These are phyloP conservation scores for Epichloe aotearoae DNA, from an alignment of 2,329 filamentous ascomycete genomes.

Conservation along the genomic window DNA sequence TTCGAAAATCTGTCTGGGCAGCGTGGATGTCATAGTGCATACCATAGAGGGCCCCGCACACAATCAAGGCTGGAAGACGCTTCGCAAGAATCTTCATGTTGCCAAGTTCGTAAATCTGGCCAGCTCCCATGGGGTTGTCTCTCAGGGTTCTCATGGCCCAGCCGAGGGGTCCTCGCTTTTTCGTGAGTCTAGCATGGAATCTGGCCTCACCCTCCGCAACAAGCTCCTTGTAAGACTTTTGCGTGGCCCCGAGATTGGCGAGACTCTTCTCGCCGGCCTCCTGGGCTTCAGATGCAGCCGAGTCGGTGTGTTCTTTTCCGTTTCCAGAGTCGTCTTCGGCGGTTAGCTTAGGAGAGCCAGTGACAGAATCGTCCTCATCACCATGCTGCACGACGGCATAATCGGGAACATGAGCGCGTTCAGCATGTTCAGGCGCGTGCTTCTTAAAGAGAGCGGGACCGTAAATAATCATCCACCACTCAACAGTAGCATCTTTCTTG, in stretches of 20 bases:
- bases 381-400: too few species aligned
- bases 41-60: slow-evolving; percentile 55
- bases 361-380: too few species aligned
- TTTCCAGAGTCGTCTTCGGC: too few species aligned
- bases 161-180: slow-evolving; percentile 49
- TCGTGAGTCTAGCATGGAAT: slow-evolving; percentile 49
- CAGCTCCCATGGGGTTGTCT: slow-evolving; percentile 61
- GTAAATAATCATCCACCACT: too few species aligned
- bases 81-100: slow-evolving; percentile 53
- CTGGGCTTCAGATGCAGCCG: slow-evolving; percentile 2
- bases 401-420: too few species aligned
- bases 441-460: too few species aligned
- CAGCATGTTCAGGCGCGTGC: too few species aligned
- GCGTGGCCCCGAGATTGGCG: slow-evolving; percentile 29
- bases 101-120: slow-evolving; percentile 59
- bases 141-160: too few species aligned
- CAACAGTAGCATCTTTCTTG: too few species aligned
- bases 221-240: too few species aligned
- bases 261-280: slow-evolving; percentile 23
- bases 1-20: slow-evolving; percentile 9
- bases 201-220: slow-evolving; percentile 42
- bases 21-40: slow-evolving; percentile 66
- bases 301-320: too few species aligned
- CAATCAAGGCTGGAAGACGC: slow-evolving; percentile 55
- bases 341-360: too few species aligned